phyloP scores from a whole-genome alignment of 768 basidiomycete species.

The Lactifluus hygrophoroides region DNA sequence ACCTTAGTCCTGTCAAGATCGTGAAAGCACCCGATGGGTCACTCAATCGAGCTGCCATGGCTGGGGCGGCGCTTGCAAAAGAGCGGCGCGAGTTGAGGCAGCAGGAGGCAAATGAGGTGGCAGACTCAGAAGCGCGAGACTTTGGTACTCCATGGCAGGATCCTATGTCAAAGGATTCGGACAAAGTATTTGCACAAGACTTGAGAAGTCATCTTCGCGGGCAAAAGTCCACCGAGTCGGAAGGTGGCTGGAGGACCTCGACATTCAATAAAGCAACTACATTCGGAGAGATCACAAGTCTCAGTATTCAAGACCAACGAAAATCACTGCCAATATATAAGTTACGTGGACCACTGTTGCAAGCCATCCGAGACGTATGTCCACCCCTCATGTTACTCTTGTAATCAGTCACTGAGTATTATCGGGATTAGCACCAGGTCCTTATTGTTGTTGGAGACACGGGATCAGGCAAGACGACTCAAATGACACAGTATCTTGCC shows the following conservation, averaged over 20 bases:
- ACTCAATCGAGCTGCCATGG: slow-evolving; percentile 88
- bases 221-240: slow-evolving; percentile 73
- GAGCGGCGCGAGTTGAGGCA: slow-evolving; percentile 91
- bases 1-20: slow-evolving; percentile 95
- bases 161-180: slow-evolving; percentile 86
- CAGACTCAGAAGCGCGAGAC: slow-evolving; percentile 90
- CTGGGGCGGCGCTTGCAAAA: slow-evolving; percentile 88
- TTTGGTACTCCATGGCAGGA: slow-evolving; percentile 97
- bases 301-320: slow-evolving; percentile 92
- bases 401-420: slow-evolving; percentile 18
- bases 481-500: slow-evolving; percentile 97
- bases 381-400: not conserved
- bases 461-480: slow-evolving; percentile 97
- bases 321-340: slow-evolving; percentile 91
- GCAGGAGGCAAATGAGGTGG: slow-evolving; percentile 89
- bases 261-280: slow-evolving; percentile 94
- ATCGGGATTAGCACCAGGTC: slow-evolving; percentile 69
- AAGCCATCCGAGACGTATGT: slow-evolving; percentile 84
- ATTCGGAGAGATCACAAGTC: slow-evolving; percentile 83
- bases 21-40: slow-evolving; percentile 99
- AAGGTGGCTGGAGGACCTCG: slow-evolving; percentile 78
- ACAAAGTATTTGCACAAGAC: slow-evolving; percentile 91
- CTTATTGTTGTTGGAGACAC: slow-evolving; percentile 98
- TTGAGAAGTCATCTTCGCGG: slow-evolving; percentile 73
- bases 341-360: slow-evolving; percentile 78